These are phyloP conservation scores for Brettanomyces sp. DNA, from an alignment of 805 yeast genomes.

Conservation along the genomic window DNA sequence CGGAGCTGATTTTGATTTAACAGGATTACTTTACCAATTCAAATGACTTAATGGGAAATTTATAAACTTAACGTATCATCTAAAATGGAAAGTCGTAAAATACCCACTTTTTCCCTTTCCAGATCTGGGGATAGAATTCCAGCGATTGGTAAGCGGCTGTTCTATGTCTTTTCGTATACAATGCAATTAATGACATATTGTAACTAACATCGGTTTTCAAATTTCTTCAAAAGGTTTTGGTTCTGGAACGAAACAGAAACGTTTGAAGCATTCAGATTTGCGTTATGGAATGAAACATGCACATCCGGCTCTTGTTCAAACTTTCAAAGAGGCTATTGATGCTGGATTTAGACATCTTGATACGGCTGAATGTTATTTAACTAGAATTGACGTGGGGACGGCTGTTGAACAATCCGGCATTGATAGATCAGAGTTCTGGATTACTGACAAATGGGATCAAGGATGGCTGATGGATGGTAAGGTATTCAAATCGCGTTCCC, in stretches of 20 bases:
- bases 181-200: conserved; percentile 15
- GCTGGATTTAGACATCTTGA: conserved; percentile 53
- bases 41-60: no score
- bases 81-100: not conserved
- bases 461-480: conserved; percentile 27
- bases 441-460: conserved; percentile 52
- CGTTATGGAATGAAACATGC: conserved; percentile 10
- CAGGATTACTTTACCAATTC: no score
- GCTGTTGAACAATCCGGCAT: conserved; percentile 37
- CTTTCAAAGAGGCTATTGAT: conserved; percentile 37
- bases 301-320: conserved; percentile 34
- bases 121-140: conserved; percentile 26
- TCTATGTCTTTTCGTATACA: no score
- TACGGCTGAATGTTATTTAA: conserved; percentile 57
- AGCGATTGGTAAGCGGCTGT: conserved; percentile 24
- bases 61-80: no score
- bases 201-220: conserved; percentile 9
- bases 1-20: no score
- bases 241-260: conserved; percentile 50
- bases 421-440: conserved; percentile 40
- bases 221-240: conserved; percentile 27
- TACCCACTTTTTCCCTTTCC: conserved; percentile 19
- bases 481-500: conserved; percentile 7
- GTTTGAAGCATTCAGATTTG: conserved; percentile 23
- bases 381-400: conserved; percentile 48